Percentiles rank a stretch among this genome's conserved stretches.
Conservation (phyloP, 768 basidiomycete genomes). For the Dentipellis sp. region DNA sequence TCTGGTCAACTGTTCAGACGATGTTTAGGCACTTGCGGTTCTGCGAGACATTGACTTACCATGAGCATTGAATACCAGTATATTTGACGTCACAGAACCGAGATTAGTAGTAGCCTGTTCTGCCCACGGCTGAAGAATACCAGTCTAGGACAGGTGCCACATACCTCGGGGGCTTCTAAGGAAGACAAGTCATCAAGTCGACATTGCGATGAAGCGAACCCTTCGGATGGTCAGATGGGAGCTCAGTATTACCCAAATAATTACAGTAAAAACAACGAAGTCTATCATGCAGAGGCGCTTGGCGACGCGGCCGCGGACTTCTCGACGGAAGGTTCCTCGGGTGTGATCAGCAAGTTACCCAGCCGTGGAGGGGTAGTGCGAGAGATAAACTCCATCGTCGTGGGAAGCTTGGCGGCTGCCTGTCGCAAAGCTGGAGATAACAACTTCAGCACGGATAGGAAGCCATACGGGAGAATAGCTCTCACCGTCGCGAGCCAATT, state of each 20-base stretch:
- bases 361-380: constrained; percentile 60
- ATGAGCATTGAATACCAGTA: too few relatives aligned
- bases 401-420: constrained; percentile 82
- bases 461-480: neutral
- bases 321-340: neutral
- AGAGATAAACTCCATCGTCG: constrained; percentile 80
- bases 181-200: too few relatives aligned
- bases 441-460: constrained; percentile 1
- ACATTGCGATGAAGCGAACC: neutral
- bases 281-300: neutral
- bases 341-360: constrained; percentile 47
- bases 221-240: neutral
- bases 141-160: too few relatives aligned
- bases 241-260: neutral
- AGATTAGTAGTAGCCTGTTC: too few relatives aligned
- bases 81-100: too few relatives aligned
- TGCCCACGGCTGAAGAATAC: too few relatives aligned
- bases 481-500: constrained; percentile 84
- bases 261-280: neutral
- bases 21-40: too few relatives aligned
- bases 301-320: neutral
- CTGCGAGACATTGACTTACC: too few relatives aligned
- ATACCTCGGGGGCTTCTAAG: too few relatives aligned
- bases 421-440: constrained; percentile 62
- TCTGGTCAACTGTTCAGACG: too few relatives aligned